Evolutionary conservation across 371 early-diverging fungal genomes (phyloP), one percentile per base, ranked within the genome.

Genomic region (Zopfochytrium polystomum): DNA sequence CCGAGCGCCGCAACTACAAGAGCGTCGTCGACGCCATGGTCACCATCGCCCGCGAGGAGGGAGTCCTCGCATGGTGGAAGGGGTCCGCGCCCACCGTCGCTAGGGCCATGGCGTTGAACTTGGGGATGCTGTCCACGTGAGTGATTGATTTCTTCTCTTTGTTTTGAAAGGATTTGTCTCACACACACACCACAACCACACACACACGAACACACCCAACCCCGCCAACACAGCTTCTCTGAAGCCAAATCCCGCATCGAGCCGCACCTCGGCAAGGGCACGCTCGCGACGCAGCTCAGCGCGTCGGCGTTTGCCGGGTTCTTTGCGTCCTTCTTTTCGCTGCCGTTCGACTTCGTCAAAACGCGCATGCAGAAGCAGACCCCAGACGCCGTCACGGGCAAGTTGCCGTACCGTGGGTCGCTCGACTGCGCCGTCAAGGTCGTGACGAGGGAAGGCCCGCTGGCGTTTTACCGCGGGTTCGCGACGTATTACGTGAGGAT

Each of bases 341-440:
- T 77, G 15, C 78, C 78, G 18, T 77, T 77, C 47, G 78, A 77
- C 60, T 75, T 77, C 49, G 60, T 77, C 63, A 77, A 77, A 58
- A 77, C 78, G 1, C 62, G 75, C 1, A 32, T 77, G 55, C 78
- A 77, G 49, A 75, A 69, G 60, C 72, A 73, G 57, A 53, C 50
- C 38, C 68, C 72, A 6, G 75, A 71, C 44, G 31, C 65, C 0
- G 60, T 35, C 26, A 52, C 44, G 5, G 75, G 78, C 43, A 11
- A 42, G 52, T 15, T 70, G 48, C 67, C 67, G 34, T 77, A 77
- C 67, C 58, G 48, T 35, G 77, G 77, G 18, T 47, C 70, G 15
- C 20, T 77, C 7, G 75, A 77, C 53, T 77, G 78, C 50, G 73
- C 74, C 3, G 20, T 68, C 34, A 68, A 77, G 58, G 72, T 75